Evolutionary conservation across 2,329 filamentous ascomycete species (phyloP).

Genomic region (Blumeria graminis): DNA sequence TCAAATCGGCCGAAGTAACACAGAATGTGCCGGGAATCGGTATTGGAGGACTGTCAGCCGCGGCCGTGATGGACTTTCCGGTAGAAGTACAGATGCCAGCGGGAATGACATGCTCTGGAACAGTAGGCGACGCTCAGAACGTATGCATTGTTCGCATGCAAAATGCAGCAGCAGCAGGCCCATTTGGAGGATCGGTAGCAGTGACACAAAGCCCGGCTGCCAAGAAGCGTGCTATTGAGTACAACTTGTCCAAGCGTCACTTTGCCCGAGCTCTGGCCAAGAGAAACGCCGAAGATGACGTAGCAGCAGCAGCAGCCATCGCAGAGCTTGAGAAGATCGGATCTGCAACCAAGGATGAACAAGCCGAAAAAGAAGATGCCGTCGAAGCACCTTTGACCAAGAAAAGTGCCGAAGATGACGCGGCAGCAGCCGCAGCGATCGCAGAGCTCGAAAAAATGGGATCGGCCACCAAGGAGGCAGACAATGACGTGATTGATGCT

Average conservation of each 20-base stretch:
- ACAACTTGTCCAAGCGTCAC: constrained; percentile 20
- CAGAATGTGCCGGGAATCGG: constrained; percentile 18
- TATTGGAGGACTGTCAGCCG: constrained; percentile 4
- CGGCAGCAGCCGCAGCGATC: neutral
- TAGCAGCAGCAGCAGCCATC: neutral
- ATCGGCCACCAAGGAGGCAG: neutral
- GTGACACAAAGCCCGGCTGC: constrained; percentile 33
- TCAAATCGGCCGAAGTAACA: neutral
- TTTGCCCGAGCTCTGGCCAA: constrained; percentile 12
- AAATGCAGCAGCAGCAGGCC: constrained; percentile 33
- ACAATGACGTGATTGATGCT: neutral
- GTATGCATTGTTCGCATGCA: constrained; percentile 42
- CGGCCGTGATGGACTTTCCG: constrained; percentile 34
- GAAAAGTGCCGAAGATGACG: neutral
- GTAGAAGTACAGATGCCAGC: constrained; percentile 14
- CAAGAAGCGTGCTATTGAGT: constrained; percentile 34
- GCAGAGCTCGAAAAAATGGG: neutral
- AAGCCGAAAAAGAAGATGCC: neutral
- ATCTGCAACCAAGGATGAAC: neutral
- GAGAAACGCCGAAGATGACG: neutral
- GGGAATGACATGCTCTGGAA: constrained; percentile 29
- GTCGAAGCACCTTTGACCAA: no score
- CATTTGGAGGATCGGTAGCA: constrained; percentile 38
- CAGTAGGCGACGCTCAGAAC: constrained; percentile 30
- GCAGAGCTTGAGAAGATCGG: neutral